Evolutionary conservation across 208 protist species (phyloP).

Genomic region (Trypanosoma conorhini): DNA sequence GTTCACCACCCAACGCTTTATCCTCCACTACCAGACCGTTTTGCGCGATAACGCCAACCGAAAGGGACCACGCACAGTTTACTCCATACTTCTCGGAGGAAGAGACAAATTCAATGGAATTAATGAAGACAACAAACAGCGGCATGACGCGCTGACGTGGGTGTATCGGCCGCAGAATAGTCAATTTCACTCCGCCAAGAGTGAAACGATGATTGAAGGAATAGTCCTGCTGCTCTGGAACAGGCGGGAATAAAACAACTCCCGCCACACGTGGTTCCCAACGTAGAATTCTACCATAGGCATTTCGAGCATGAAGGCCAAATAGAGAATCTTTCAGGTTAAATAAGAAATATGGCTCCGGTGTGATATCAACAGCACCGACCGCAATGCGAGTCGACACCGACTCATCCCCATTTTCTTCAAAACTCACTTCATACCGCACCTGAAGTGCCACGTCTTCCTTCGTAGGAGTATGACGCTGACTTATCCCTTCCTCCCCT

Average conservation of each 20-base stretch:
- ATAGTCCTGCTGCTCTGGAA: constrained; percentile 10
- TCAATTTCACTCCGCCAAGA: constrained; percentile 17
- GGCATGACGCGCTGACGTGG: neutral
- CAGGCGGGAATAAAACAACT: neutral
- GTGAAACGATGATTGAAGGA: constrained; percentile 8
- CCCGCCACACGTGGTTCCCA: constrained; percentile 25
- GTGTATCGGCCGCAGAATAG: neutral
- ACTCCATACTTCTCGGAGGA: constrained; percentile 3
- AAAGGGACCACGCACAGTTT: constrained; percentile 14
- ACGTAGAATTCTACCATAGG: constrained; percentile 22
- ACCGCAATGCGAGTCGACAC: constrained; percentile 2
- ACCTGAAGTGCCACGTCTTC: neutral
- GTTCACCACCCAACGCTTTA: neutral
- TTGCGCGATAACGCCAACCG: constrained; percentile 17
- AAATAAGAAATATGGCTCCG: constrained; percentile 47
- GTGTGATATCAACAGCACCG: constrained; percentile 24
- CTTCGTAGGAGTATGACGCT: neutral
- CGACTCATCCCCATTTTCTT: neutral
- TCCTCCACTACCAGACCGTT: constrained; percentile 20
- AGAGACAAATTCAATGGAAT: constrained; percentile 3
- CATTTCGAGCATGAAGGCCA: constrained; percentile 35
- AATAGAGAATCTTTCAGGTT: constrained; percentile 36
- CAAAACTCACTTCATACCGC: neutral
- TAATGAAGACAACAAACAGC: constrained; percentile 24
- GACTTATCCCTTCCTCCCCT: neutral